A percentile compares a stretch with the other conserved stretches of the same genome.
phyloP scores from a whole-genome alignment of 441 rosid species.

The Biscutella laevigata region DNA sequence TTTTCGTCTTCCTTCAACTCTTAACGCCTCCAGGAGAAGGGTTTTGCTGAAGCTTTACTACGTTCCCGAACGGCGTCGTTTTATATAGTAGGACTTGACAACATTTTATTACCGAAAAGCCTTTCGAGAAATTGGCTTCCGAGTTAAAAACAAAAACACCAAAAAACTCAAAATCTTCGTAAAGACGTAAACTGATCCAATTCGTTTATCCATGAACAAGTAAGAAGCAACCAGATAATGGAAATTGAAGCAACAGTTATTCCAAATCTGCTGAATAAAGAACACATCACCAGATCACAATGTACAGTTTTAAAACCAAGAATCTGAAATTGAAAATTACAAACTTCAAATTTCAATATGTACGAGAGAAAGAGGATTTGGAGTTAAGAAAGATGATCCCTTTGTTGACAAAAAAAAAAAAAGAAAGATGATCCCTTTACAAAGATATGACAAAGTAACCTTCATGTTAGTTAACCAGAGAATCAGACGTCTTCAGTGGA shows the following conservation, averaged over 20 bases:
- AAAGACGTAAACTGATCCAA: too few relatives aligned
- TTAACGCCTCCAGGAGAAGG: neutral
- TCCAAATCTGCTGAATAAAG: neutral
- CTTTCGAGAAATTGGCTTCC: neutral
- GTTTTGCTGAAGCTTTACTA: constrained; percentile 9
- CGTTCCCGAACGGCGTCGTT: constrained; percentile 8
- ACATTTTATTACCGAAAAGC: neutral
- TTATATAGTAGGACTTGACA: neutral
- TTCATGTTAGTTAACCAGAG: neutral
- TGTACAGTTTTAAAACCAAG: neutral
- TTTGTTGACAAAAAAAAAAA: too few relatives aligned
- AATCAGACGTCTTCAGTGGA: neutral
- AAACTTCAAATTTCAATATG: neutral
- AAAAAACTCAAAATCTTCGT: too few relatives aligned
- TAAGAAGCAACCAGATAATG: too few relatives aligned
- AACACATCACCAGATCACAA: neutral
- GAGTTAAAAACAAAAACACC: neutral
- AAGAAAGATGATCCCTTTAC: constrained; percentile 11
- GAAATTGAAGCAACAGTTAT: too few relatives aligned
- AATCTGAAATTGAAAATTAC: constrained; percentile 7
- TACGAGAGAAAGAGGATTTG: neutral
- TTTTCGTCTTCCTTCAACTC: constrained; percentile 22
- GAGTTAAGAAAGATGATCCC: too few relatives aligned
- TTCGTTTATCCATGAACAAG: too few relatives aligned
- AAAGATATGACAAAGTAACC: neutral